These are phyloP conservation scores for Annona squamosa DNA, from an alignment of 164 flowering plant genomes.

Conservation along the genomic window DNA sequence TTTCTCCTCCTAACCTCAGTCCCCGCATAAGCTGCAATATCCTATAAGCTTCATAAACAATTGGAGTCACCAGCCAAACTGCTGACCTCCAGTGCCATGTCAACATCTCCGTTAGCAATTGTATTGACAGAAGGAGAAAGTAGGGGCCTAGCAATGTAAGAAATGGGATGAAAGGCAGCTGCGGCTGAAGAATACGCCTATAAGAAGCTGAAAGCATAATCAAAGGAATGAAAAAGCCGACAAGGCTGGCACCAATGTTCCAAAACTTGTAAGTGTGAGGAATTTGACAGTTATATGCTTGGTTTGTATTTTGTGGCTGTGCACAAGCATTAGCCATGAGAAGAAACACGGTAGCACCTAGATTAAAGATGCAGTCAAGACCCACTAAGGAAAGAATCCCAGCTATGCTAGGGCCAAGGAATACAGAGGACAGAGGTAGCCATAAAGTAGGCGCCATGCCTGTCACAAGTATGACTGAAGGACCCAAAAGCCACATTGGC, in stretches of 20 bases:
- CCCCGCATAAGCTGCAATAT: conserved; percentile 85
- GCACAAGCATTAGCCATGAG: conserved; percentile 87
- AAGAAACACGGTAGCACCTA: conserved; percentile 80
- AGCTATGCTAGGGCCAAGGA: conserved; percentile 76
- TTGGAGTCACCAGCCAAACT: conserved; percentile 85
- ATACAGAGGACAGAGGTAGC: conserved; percentile 77
- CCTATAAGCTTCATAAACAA: conserved; percentile 80
- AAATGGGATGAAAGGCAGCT: conserved; percentile 49
- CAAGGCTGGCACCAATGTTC: conserved; percentile 58
- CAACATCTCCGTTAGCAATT: conserved; percentile 72
- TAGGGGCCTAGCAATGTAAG: conserved; percentile 70
- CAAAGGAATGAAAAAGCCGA: conserved; percentile 59
- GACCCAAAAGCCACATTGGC: conserved; percentile 94
- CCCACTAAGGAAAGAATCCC: conserved; percentile 82
- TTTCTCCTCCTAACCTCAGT: conserved; percentile 66
- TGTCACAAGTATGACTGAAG: conserved; percentile 58
- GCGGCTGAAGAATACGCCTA: conserved; percentile 57
- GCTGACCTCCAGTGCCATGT: conserved; percentile 96
- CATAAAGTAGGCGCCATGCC: conserved; percentile 87
- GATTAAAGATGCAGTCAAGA: conserved; percentile 78
- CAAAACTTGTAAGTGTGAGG: conserved; percentile 69
- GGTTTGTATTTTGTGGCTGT: conserved; percentile 32
- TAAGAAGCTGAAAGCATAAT: conserved; percentile 37
- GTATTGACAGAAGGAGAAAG: conserved; percentile 69
- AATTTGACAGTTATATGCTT: conserved; percentile 35